Evolutionary conservation across 805 yeast genomes (phyloP).

Genomic region (Candida peoriensis): DNA sequence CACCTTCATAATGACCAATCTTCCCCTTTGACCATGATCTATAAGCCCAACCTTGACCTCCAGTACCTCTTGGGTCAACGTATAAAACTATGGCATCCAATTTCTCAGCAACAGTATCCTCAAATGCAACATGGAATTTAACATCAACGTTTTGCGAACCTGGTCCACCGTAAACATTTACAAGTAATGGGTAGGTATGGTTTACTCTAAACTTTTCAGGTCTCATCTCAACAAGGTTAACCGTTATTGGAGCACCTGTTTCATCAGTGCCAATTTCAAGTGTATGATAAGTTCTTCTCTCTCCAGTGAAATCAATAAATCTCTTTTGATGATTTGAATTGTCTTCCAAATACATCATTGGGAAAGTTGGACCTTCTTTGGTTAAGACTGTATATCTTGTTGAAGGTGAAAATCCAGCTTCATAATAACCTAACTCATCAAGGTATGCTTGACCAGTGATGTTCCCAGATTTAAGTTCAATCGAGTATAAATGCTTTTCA

Average conservation of each 20-base stretch:
- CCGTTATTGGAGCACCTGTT: slow-evolving; percentile 19
- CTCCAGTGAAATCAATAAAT: slow-evolving; percentile 15
- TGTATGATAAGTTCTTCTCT: slow-evolving; percentile 16
- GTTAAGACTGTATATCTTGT: slow-evolving; percentile 45
- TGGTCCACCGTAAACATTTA: slow-evolving; percentile 76
- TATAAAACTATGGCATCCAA: slow-evolving; percentile 57
- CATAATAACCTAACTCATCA: slow-evolving; percentile 39
- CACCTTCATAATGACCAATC: slow-evolving; percentile 74
- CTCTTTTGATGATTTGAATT: slow-evolving; percentile 6
- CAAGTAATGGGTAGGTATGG: slow-evolving; percentile 56
- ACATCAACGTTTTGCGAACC: slow-evolving; percentile 59
- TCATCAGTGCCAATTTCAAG: slow-evolving; percentile 17
- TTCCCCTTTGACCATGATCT: slow-evolving; percentile 49
- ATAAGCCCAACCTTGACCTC: slow-evolving; percentile 69
- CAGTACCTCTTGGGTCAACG: slow-evolving; percentile 81
- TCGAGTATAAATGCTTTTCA: slow-evolving; percentile 53
- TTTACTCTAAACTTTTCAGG: slow-evolving; percentile 51
- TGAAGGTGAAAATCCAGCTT: slow-evolving; percentile 50
- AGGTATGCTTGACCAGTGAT: slow-evolving; percentile 26
- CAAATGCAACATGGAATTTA: slow-evolving; percentile 46
- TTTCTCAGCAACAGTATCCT: slow-evolving; percentile 52
- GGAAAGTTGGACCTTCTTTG: slow-evolving; percentile 21
- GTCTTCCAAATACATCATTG: slow-evolving; percentile 12
- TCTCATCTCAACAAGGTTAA: slow-evolving; percentile 55
- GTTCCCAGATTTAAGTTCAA: slow-evolving; percentile 30